Evolutionary conservation across 306 rosid species (phyloP).

Genomic region (Macrotyloma uniflorum): DNA sequence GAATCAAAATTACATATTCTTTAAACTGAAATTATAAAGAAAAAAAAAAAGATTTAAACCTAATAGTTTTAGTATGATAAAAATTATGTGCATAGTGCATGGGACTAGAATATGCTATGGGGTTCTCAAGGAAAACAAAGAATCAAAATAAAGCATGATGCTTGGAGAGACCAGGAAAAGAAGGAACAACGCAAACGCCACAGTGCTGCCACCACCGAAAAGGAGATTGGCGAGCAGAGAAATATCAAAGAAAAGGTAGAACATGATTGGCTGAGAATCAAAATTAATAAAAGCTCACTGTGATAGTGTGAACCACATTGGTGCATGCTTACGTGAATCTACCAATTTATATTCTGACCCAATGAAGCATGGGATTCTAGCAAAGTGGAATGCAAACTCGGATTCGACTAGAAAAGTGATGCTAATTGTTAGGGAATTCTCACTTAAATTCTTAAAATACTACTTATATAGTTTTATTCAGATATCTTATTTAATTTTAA

Average conservation of each 20-base stretch:
- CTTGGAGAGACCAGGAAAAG: constrained; percentile 42
- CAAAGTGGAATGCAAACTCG: constrained; percentile 86
- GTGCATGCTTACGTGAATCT: constrained; percentile 48
- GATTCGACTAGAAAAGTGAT: constrained; percentile 62
- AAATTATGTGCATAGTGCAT: constrained; percentile 20
- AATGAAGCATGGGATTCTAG: constrained; percentile 58
- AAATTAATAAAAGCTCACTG: constrained; percentile 19
- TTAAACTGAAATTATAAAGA: no score
- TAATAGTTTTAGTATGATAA: constrained; percentile 2
- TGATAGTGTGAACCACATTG: constrained; percentile 39
- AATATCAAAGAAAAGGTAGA: constrained; percentile 41
- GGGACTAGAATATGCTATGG: constrained; percentile 10
- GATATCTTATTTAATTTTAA: no score
- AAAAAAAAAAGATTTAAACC: no score
- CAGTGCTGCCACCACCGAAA: constrained; percentile 50
- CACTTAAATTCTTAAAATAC: no score
- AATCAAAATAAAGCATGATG: constrained; percentile 58
- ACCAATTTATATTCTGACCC: constrained; percentile 46
- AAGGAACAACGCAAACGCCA: constrained; percentile 37
- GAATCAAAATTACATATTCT: no score
- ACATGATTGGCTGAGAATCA: constrained; percentile 39
- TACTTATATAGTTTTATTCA: no score
- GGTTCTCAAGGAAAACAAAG: constrained; percentile 46
- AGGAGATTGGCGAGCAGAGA: constrained; percentile 30
- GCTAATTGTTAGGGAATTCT: no score